Percentiles rank a stretch among this genome's conserved stretches.
These are phyloP conservation scores for Pilaira anomala DNA, from an alignment of 192 early-diverging fungal species.

Conservation along the genomic window DNA sequence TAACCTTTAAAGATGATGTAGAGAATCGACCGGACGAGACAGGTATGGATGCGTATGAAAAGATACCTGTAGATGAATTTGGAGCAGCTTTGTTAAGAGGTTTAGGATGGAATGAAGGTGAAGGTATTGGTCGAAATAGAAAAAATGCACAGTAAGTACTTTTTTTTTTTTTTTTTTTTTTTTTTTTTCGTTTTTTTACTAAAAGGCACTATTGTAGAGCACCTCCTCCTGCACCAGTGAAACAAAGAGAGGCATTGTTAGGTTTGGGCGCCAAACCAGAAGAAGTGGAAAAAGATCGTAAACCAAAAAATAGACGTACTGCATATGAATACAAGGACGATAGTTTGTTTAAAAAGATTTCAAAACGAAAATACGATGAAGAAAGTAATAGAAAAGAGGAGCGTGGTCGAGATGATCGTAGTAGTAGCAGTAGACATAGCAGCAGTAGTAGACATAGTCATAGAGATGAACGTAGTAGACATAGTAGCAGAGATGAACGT, in stretches of 20 bases:
- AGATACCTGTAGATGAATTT: conserved; percentile 87
- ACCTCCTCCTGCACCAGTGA: conserved; percentile 15
- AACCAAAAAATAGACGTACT: conserved; percentile 6
- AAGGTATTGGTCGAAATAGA: conserved; percentile 33
- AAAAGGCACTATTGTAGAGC: conserved; percentile 20
- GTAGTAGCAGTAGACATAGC: background rate
- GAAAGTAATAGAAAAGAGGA: background rate
- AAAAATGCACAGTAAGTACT: conserved; percentile 23
- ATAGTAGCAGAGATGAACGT: background rate
- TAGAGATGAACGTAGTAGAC: background rate
- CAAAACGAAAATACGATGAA: conserved; percentile 16
- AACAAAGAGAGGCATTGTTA: conserved; percentile 68
- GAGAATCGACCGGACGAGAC: conserved; percentile 60
- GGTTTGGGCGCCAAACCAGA: conserved; percentile 83
- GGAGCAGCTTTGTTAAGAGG: conserved; percentile 82
- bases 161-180: background rate
- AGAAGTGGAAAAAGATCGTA: conserved; percentile 45
- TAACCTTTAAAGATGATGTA: conserved; percentile 63
- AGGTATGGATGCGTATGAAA: conserved; percentile 73
- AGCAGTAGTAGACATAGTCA: conserved; percentile 6
- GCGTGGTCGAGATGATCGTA: background rate
- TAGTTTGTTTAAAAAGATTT: conserved; percentile 31
- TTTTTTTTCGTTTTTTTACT: conserved; percentile 4
- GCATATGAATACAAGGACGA: conserved; percentile 31
- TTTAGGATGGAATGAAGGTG: conserved; percentile 86